Conservation (phyloP, 2,329 filamentous ascomycete species). For the Amesomyces nigricolor region DNA sequence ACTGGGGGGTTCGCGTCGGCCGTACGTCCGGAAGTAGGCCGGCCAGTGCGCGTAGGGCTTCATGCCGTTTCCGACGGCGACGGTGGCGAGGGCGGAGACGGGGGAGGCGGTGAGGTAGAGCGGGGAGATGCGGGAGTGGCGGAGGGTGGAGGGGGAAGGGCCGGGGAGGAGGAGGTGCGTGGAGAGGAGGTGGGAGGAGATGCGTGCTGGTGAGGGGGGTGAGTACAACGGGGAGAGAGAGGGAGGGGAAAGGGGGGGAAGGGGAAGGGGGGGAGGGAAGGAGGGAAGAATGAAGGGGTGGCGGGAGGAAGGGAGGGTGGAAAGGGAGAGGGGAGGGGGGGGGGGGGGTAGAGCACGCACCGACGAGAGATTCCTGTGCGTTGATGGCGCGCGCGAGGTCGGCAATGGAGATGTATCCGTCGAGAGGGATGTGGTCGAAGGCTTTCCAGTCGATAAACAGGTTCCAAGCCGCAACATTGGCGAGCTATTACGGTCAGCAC, state of each 20-base stretch:
- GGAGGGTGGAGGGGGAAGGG: conserved; percentile 12
- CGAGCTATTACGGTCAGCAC: conserved; percentile 11
- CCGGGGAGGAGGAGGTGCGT: conserved; percentile 20
- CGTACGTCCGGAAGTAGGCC: conserved; percentile 24
- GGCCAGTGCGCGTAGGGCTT: conserved; percentile 26
- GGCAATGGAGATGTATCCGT: conserved; percentile 23
- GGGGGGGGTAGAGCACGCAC: not conserved
- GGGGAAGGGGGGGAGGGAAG: not conserved
- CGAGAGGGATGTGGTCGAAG: conserved; percentile 27
- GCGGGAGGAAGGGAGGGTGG: too few relatives aligned
- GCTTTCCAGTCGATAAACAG: conserved; percentile 27
- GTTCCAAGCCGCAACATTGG: conserved; percentile 21
- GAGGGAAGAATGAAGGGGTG: too few relatives aligned
- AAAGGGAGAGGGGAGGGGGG: too few relatives aligned
- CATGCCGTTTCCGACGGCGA: conserved; percentile 27
- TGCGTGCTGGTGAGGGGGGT: conserved; percentile 17
- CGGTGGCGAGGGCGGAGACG: conserved; percentile 18
- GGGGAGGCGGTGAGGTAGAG: conserved; percentile 19
- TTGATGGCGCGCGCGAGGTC: conserved; percentile 23
- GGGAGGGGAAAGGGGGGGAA: not conserved
- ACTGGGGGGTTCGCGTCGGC: conserved; percentile 20
- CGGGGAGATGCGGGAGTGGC: conserved; percentile 23
- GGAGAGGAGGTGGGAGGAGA: conserved; percentile 21
- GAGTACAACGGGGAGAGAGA: not conserved
- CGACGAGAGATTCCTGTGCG: conserved; percentile 24